Percentiles rank a stretch among this genome's conserved stretches.
These are phyloP conservation scores for Talaromyces atroroseus DNA, from an alignment of 2,329 filamentous ascomycete species.

Conservation along the genomic window DNA sequence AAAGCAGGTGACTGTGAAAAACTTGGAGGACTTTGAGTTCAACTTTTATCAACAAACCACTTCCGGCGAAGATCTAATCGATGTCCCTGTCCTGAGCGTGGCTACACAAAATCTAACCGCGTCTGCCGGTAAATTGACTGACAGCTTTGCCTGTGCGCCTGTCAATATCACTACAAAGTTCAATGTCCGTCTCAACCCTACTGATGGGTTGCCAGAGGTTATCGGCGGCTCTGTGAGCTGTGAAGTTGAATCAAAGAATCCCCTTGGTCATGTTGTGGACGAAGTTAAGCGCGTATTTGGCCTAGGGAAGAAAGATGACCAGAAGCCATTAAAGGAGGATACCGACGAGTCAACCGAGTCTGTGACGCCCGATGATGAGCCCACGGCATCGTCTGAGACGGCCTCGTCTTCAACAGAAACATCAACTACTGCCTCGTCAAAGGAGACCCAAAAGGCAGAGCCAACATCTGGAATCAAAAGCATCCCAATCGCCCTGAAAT, in stretches of 20 bases:
- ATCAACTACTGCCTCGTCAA: conserved; percentile 45
- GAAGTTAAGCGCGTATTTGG: conserved; percentile 95
- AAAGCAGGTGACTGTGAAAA: conserved; percentile 80
- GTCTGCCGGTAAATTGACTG: conserved; percentile 70
- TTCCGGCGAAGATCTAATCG: conserved; percentile 38
- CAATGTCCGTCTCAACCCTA: conserved; percentile 62
- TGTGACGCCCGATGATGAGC: conserved; percentile 41
- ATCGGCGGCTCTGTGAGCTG: conserved; percentile 74
- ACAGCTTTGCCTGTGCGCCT: conserved; percentile 70
- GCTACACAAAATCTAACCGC: conserved; percentile 80
- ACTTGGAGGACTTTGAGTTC: conserved; percentile 74
- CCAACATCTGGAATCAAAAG: conserved; percentile 46
- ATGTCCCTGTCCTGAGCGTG: conserved; percentile 61
- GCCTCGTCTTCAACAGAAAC: conserved; percentile 33
- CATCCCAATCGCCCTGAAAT: conserved; percentile 49
- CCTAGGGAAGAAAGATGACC: conserved; percentile 81
- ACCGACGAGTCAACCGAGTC: conserved; percentile 49
- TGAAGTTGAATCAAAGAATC: conserved; percentile 67
- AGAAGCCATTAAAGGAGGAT: conserved; percentile 64
- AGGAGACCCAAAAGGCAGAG: conserved; percentile 37
- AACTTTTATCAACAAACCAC: conserved; percentile 70
- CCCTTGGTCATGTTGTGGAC: conserved; percentile 68
- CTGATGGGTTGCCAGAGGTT: conserved; percentile 76
- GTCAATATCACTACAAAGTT: conserved; percentile 77
- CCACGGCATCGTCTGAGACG: conserved; percentile 41